These are phyloP conservation scores for Trichoderma simmonsii DNA, from an alignment of 2,329 filamentous ascomycete genomes.

Conservation along the genomic window DNA sequence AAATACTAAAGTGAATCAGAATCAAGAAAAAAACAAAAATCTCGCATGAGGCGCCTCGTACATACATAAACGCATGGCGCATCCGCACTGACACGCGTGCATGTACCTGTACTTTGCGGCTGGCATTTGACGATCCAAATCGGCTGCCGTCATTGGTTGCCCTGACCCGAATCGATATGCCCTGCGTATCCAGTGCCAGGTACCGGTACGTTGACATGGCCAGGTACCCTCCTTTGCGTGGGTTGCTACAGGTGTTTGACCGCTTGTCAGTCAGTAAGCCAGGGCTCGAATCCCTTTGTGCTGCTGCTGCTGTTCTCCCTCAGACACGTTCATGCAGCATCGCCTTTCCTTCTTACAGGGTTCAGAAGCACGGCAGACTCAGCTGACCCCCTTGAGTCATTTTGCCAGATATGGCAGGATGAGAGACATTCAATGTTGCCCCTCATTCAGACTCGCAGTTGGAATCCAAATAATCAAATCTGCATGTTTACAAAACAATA, in stretches of 20 bases:
- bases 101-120: background rate
- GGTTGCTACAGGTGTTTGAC: background rate
- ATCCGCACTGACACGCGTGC: background rate
- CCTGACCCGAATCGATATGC: background rate
- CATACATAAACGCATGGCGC: background rate
- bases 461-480: background rate
- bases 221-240: background rate
- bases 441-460: background rate
- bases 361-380: background rate
- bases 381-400: conserved; percentile 2
- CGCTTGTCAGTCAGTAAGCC: conserved; percentile 5
- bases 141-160: background rate
- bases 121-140: background rate
- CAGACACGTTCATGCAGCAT: background rate
- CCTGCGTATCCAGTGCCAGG: background rate
- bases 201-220: background rate
- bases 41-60: background rate
- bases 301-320: background rate
- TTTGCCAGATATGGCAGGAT: background rate
- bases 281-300: background rate
- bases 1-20: conserved; percentile 4
- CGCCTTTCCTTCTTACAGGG: background rate
- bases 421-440: background rate
- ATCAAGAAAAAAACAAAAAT: background rate
- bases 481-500: background rate